Base-by-base conservation (phyloP, 1,284 basidiomycete species). In the Xerocomus nothofagi region DNA sequence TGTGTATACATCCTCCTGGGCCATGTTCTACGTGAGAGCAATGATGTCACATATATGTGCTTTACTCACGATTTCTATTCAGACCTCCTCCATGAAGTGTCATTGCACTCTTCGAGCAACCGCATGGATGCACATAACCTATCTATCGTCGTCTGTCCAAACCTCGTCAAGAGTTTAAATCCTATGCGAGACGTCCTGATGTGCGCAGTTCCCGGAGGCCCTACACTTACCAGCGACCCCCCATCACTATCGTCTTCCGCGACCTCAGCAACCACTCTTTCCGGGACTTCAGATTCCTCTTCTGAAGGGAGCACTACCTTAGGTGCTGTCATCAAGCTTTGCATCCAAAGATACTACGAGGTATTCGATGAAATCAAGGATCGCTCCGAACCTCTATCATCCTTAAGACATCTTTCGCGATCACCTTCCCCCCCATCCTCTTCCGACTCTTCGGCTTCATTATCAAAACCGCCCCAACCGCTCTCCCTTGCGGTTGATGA, bases 111-210 rank as follows among this genome's bases (percentile, higher is more conserved):
- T 0, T 70, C 75, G 1, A 71, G 68, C 4, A 93, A 93, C 63
- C 76, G 79, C 43, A 93, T 93, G 90, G 86, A 90, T 60, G 86
- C 88, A 20, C 79, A 85, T 57, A 93, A 93, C 61, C 80, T 93
- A 34, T 77, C 90, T 10, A 74, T 92, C 36, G 89, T 92, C 6
- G 71, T 93, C 23, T 80, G 77, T 49, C 90, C 91, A 12, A 93
- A 92, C 58, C 78, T 93, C 44, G 78, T 91, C 48, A 80, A 81
- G 50, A 73, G 86, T 49, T 66, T 82, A 3, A 86, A 80, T 54
- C 84, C 86, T 5, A 70, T 82, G 43, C 78, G 77, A 17, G 88
- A 91, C 57, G 82, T 88, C 33, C 74, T 76, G 72, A 86, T 92
- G 76, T 88, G 84, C 58, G 68, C 73, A 10, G 73, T 88, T n/a